Percentiles rank a stretch among this genome's conserved stretches.
phyloP scores from a whole-genome alignment of 352 stramenopile genomes.

The Pythium grandisporangium region DNA sequence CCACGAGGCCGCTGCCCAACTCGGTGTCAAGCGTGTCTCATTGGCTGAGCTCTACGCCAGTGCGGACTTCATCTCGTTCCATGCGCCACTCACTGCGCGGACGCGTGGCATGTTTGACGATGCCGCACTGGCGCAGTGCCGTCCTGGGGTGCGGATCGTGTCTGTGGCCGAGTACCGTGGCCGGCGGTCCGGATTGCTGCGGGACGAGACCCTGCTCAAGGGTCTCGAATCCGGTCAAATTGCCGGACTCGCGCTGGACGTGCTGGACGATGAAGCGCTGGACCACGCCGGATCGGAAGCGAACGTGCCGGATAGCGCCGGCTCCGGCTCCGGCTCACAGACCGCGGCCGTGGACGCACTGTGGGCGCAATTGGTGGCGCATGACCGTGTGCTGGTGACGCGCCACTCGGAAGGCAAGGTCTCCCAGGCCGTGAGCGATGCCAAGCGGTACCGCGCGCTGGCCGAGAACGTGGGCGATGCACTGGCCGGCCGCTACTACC shows the following conservation, averaged over 20 bases:
- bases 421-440: constrained; percentile 53
- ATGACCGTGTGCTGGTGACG: constrained; percentile 83
- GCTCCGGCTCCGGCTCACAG: constrained; percentile 21
- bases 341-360: too few species aligned
- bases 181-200: constrained; percentile 71
- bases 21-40: constrained; percentile 53
- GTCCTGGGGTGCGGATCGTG: constrained; percentile 86
- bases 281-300: too few species aligned
- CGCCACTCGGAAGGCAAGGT: constrained; percentile 86
- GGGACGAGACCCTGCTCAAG: constrained; percentile 60
- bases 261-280: too few species aligned
- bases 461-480: constrained; percentile 74
- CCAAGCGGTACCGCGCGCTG: constrained; percentile 64
- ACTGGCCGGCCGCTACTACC: constrained; percentile 56
- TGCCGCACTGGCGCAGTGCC: constrained; percentile 80
- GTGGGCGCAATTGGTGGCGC: constrained; percentile 71
- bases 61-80: constrained; percentile 92
- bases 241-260: constrained; percentile 74
- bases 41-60: constrained; percentile 55
- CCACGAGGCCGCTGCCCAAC: constrained; percentile 43
- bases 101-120: constrained; percentile 86
- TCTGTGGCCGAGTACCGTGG: constrained; percentile 69
- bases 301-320: constrained; percentile 8
- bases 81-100: constrained; percentile 91
- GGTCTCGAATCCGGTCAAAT: constrained; percentile 72